Evolutionary conservation across 2,329 filamentous ascomycete genomes (phyloP).

Genomic region (Lachnellula subtilissima): DNA sequence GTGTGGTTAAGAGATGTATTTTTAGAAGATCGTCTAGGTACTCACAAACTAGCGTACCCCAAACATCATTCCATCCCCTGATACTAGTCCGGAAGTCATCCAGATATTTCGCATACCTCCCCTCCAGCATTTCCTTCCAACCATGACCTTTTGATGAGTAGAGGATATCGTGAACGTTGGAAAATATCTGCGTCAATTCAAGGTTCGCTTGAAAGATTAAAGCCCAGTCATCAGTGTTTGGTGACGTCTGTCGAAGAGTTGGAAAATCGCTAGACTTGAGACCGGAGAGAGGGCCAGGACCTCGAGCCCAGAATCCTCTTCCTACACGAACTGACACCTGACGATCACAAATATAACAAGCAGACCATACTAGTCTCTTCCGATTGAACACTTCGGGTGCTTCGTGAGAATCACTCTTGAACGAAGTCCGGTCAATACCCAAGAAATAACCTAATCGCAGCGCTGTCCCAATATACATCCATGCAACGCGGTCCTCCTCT

Average conservation of each 20-base stretch:
- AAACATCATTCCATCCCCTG: conserved; percentile 65
- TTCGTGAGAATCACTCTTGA: conserved; percentile 55
- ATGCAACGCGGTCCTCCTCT: conserved; percentile 69
- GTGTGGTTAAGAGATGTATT: background rate
- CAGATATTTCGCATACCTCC: conserved; percentile 70
- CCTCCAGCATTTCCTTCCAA: conserved; percentile 64
- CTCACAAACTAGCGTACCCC: conserved; percentile 61
- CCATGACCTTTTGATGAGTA: conserved; percentile 68
- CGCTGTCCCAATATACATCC: conserved; percentile 72
- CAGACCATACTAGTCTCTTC: conserved; percentile 64
- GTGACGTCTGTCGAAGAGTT: conserved; percentile 52
- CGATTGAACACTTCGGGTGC: conserved; percentile 56
- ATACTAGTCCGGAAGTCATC: conserved; percentile 68
- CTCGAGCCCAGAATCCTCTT: conserved; percentile 69
- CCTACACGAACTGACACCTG: conserved; percentile 67
- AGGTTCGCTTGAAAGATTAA: conserved; percentile 67
- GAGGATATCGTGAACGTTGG: conserved; percentile 68
- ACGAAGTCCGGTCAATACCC: conserved; percentile 63
- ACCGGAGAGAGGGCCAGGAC: conserved; percentile 62
- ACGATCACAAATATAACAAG: conserved; percentile 57
- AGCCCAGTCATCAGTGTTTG: conserved; percentile 61
- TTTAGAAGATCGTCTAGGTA: conserved; percentile 1
- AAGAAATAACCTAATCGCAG: conserved; percentile 66
- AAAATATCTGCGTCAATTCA: conserved; percentile 67
- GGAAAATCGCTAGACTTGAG: conserved; percentile 39